Base-by-base conservation (phyloP, 768 basidiomycete genomes). In the Boletales sp. region DNA sequence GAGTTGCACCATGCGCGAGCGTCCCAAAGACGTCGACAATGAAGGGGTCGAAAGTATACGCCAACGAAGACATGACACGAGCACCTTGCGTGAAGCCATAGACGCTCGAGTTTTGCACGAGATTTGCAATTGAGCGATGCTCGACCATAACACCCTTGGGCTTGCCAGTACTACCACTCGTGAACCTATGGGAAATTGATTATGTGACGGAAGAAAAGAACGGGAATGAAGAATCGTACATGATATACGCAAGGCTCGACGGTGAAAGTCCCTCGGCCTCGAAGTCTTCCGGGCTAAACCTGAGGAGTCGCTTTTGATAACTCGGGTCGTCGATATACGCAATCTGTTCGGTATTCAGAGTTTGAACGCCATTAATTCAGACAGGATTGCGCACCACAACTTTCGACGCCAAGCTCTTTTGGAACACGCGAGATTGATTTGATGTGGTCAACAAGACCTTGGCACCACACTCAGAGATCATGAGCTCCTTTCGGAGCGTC, bases 21-120 rank as follows among this genome's bases (percentile, higher is more conserved):
- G 55, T 46, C 38, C 58, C 58, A 31, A 60, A 60, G 7, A 60
- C 40, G 8, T 60, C 58, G 17, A 42, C 44, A 7, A 60, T 40
- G 55, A 60, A 60, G 13, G 58, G 58, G 28, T 60, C 68, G 25
- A 68, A 70, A 3, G 64, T 62, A 40, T 67, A 70, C 4, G 62
- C 65, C 21, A 63, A 41, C 2, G 58, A 64, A 14, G 61, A 65
- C 56, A 70, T 49, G 41, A 59, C 62, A 28, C 59, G 66, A 17
- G 40, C 55, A 25, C 60, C 60, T 43, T 51, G 54, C 4, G 30
- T 42, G 54, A 63, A 67, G 15, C 65, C 58, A 33, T 60, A 61
- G 12, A 57, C 51, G 2, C 35, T 41, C 35, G 59, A 61, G 36
- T 50, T 61, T 47, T 61, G 58, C 30, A 54, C 59, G 5, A 60